Conservation (phyloP, 257 asterid genomes). For the Ballota nigra region DNA sequence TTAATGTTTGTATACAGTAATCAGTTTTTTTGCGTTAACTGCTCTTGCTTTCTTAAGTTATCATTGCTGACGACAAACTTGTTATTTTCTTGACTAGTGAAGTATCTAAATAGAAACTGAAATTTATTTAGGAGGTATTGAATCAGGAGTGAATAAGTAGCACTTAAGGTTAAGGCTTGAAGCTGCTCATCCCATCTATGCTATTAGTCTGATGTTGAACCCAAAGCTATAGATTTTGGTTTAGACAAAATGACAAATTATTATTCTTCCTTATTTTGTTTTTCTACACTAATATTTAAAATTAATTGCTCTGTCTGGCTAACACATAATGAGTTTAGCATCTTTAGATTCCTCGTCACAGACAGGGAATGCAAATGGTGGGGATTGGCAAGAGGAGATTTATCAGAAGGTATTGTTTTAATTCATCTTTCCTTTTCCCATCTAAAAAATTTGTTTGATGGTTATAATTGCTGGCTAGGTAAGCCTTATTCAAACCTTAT, state of each 20-base stretch:
- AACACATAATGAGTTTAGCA: slow-evolving; percentile 40
- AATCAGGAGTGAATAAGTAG: neutral
- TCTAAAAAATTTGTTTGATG: neutral
- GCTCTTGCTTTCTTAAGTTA: neutral
- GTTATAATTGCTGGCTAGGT: slow-evolving; percentile 1
- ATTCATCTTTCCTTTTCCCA: slow-evolving; percentile 10
- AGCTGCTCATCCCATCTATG: slow-evolving; percentile 10
- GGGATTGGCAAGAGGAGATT: slow-evolving; percentile 94
- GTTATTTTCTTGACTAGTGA: neutral
- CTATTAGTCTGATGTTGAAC: neutral
- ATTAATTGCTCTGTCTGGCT: slow-evolving; percentile 21
- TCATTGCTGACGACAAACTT: slow-evolving; percentile 3
- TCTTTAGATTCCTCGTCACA: slow-evolving; percentile 85
- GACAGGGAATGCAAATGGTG: slow-evolving; percentile 65
- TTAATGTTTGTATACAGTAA: neutral
- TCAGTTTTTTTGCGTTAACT: neutral
- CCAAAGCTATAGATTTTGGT: slow-evolving; percentile 1
- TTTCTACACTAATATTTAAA: neutral
- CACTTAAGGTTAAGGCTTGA: neutral
- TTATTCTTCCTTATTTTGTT: slow-evolving; percentile 15
- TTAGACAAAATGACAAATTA: slow-evolving; percentile 3
- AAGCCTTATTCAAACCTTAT: slow-evolving; percentile 6
- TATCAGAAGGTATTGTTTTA: slow-evolving; percentile 73
- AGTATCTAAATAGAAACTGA: neutral
- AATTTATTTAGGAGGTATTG: slow-evolving; percentile 4